phyloP scores from a whole-genome alignment of 441 rosid species.

The Gossypium davidsonii region DNA sequence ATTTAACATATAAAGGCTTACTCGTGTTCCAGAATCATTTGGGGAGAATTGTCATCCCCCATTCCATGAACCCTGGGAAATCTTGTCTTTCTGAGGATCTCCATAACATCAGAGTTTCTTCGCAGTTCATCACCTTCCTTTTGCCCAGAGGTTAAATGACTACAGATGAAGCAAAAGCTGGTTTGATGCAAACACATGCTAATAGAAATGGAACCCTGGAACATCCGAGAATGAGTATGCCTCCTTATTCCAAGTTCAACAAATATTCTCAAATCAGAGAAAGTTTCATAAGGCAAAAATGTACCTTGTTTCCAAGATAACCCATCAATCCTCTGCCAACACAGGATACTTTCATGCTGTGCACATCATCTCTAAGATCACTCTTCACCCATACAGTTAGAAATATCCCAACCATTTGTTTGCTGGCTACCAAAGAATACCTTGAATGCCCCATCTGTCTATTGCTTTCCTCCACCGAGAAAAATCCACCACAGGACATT shows the following conservation, averaged over 20 bases:
- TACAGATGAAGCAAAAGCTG: constrained; percentile 96
- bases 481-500: constrained; percentile 31
- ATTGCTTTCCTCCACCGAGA: constrained; percentile 37
- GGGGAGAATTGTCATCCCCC: constrained; percentile 71
- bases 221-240: constrained; percentile 26
- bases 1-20: constrained; percentile 28
- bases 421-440: constrained; percentile 66
- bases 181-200: constrained; percentile 96
- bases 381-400: constrained; percentile 67
- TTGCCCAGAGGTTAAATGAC: constrained; percentile 96
- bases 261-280: constrained; percentile 10
- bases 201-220: constrained; percentile 86
- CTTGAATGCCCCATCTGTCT: constrained; percentile 35
- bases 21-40: constrained; percentile 89
- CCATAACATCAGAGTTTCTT: constrained; percentile 94
- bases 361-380: constrained; percentile 51
- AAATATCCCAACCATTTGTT: constrained; percentile 80
- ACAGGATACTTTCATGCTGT: constrained; percentile 64
- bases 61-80: constrained; percentile 72
- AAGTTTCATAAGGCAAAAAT: constrained; percentile 6
- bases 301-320: constrained; percentile 79
- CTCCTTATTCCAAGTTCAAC: constrained; percentile 10
- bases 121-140: constrained; percentile 96
- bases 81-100: constrained; percentile 91
- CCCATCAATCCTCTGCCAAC: constrained; percentile 89